Evolutionary conservation across 805 yeast genomes (phyloP).

Genomic region (Candida sphagnicola): DNA sequence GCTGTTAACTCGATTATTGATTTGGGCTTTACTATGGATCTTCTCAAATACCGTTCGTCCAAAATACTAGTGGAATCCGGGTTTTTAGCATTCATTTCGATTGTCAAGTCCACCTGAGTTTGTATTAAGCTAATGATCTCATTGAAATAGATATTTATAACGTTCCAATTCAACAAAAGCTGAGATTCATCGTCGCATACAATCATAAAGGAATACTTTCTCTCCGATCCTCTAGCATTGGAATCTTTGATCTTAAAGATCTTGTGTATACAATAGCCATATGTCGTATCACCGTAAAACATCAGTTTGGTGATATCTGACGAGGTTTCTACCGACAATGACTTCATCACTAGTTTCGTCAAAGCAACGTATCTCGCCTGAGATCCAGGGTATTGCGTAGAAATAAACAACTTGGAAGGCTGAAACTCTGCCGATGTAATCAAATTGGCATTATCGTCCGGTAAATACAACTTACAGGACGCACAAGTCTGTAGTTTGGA

Average conservation of each 20-base stretch:
- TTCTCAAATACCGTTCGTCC: conserved; percentile 52
- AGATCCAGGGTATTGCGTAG: conserved; percentile 58
- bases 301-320: conserved; percentile 57
- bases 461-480: conserved; percentile 56
- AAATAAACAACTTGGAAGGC: conserved; percentile 38
- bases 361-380: conserved; percentile 48
- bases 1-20: conserved; percentile 52
- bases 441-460: conserved; percentile 28
- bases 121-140: conserved; percentile 29
- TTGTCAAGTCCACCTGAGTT: conserved; percentile 12
- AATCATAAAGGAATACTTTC: conserved; percentile 60
- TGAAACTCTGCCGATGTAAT: conserved; percentile 7
- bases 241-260: conserved; percentile 61
- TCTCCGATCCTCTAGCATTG: conserved; percentile 70
- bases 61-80: conserved; percentile 17
- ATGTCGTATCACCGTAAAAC: conserved; percentile 56
- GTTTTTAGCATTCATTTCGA: conserved; percentile 13
- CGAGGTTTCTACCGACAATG: conserved; percentile 64
- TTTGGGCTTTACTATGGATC: conserved; percentile 52
- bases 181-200: conserved; percentile 52
- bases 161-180: conserved; percentile 53
- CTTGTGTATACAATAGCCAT: conserved; percentile 57
- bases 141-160: conserved; percentile 35
- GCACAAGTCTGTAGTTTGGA: conserved; percentile 48
- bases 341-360: conserved; percentile 57